Evolutionary conservation across 2,329 filamentous ascomycete species (phyloP).

Genomic region (Teratosphaeria zuluensis): DNA sequence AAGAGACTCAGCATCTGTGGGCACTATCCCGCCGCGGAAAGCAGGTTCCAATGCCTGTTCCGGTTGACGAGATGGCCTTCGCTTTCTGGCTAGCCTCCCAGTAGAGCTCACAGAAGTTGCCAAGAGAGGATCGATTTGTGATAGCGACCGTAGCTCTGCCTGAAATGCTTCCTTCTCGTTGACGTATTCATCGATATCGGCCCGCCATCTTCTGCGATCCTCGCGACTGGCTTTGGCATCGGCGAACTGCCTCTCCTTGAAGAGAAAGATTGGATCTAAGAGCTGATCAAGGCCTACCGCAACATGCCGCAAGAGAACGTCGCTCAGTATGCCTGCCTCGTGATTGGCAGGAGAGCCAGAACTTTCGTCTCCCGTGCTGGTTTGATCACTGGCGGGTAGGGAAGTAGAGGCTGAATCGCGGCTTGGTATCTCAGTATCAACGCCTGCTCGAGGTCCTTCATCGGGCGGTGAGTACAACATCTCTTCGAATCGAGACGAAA

Average conservation of each 20-base stretch:
- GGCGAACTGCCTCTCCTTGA: conserved; percentile 61
- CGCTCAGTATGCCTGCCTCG: not conserved
- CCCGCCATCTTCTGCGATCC: conserved; percentile 47
- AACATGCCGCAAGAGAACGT: conserved; percentile 76
- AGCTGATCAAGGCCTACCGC: conserved; percentile 92
- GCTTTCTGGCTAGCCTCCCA: not conserved
- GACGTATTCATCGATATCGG: conserved; percentile 30
- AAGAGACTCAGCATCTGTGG: conserved; percentile 22
- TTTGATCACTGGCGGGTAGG: not conserved
- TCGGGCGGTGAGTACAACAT: conserved; percentile 21
- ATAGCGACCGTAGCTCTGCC: conserved; percentile 21
- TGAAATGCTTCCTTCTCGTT: conserved; percentile 15
- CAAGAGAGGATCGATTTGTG: conserved; percentile 18
- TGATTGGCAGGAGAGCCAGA: not conserved
- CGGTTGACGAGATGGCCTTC: conserved; percentile 1
- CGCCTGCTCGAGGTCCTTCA: not conserved
- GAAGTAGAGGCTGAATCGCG: not conserved
- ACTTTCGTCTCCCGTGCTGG: not conserved
- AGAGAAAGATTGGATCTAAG: conserved; percentile 74
- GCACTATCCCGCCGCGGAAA: conserved; percentile 23
- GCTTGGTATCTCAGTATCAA: not conserved
- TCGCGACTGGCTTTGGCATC: conserved; percentile 57
- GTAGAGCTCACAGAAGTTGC: conserved; percentile 12
- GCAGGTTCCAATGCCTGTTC: conserved; percentile 16
- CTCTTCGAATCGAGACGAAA: conserved; percentile 22